Base-by-base conservation (phyloP, 1,139 yeast species). In the Pichia sp. region DNA sequence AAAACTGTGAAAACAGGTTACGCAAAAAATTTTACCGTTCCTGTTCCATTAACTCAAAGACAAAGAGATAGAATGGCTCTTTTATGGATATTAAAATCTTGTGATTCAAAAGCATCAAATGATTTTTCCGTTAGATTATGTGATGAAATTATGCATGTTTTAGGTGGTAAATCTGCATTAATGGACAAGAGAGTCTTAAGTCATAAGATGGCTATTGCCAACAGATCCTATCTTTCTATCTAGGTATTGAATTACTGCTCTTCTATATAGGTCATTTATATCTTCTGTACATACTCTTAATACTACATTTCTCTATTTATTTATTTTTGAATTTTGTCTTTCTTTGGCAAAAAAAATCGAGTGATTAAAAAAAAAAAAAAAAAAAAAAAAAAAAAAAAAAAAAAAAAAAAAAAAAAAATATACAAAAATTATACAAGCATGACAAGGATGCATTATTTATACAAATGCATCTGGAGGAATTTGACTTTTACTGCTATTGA, bases 61-160 rank as follows among this genome's bases (percentile, higher is more conserved):
- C 95, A 88, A 64, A 76, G 97, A 62, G 69, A 79, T 53, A 77
- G 96, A 63, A 78, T 75, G 56, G 96, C 97, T 3, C 84, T 93
- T 70, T 65, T 70, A 48, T 91, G 97, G 97, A 82, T 91, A 38
- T 65, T 88, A 44, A 95, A 87, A 46, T 88, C 94, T 18, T 77
- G 94, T 23, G 72, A 77, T 43, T 81, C 81, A 60, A 80, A 94
- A 62, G 81, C 79, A 41, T 79, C 91, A 18, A 76, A 79, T 46
- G 93, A 85, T 56, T 83, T 83, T 56, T 71, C 94, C 1, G 96
- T 91, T 25, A 76, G 97, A 57, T 71, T 91, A 46, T 91, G 91
- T 26, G 97, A 91, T 64, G 97, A 91, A 63, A 75, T 91, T 47
- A 62, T 87, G 33, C 69, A 83, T 41, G 93, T 93, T 24, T 71